Conservation (phyloP, 139 green algal species). For the Chlamydomonas incerta region DNA sequence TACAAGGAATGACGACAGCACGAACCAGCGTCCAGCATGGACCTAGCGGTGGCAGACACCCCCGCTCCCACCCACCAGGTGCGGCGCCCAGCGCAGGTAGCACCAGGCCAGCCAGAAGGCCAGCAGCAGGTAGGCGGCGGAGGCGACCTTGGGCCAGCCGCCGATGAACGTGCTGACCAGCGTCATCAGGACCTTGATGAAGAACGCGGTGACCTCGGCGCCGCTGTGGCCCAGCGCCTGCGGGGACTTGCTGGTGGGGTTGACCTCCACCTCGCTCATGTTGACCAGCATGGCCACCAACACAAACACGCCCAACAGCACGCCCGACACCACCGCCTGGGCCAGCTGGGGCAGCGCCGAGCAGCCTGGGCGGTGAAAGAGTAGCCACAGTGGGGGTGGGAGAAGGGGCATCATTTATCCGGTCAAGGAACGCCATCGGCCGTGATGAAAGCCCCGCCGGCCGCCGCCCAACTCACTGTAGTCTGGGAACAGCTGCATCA, state of each 20-base stretch:
- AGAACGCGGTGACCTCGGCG: constrained; percentile 10
- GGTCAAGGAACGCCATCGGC: no score
- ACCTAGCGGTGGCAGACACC: background rate
- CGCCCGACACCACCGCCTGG: constrained; percentile 3
- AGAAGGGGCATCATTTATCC: no score
- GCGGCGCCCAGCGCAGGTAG: constrained; percentile 37
- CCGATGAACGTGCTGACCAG: constrained; percentile 19
- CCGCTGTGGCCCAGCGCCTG: constrained; percentile 24
- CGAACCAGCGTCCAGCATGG: no score
- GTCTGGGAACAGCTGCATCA: background rate
- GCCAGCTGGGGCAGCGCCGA: background rate
- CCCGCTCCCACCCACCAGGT: background rate
- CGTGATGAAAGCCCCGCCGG: background rate
- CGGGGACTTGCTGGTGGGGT: background rate
- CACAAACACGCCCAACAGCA: constrained; percentile 2
- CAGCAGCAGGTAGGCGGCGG: constrained; percentile 16
- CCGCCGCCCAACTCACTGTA: constrained; percentile 7
- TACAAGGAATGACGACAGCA: no score
- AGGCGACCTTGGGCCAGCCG: background rate
- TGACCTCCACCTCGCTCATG: constrained; percentile 39
- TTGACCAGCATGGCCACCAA: constrained; percentile 11
- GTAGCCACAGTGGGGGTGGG: no score
- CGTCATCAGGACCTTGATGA: constrained; percentile 31
- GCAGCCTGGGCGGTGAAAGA: constrained; percentile 17
- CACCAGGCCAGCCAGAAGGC: constrained; percentile 5